Base-by-base conservation (phyloP, 352 stramenopile genomes). In the Plasmopara viticola region DNA sequence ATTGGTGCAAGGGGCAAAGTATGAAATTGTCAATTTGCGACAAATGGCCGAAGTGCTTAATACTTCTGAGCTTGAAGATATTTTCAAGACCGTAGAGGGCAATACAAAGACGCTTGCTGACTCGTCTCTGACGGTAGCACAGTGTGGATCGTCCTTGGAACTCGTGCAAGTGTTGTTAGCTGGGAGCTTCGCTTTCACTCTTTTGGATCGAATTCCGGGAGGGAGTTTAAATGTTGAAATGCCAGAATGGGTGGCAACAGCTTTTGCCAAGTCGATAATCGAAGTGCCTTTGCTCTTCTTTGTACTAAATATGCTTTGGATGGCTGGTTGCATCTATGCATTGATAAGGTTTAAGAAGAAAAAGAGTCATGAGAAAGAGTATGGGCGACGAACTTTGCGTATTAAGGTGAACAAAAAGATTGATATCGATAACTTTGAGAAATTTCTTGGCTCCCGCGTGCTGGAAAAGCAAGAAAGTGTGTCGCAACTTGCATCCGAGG, bases 161-260 rank as follows among this genome's bases (percentile, higher is more conserved):
- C 65, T 97, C 5, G 58, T 98, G 0, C 86, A 97, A 58, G 52
- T 95, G 7, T 70, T 98, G 15, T 85, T 98, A 34, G 81, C 86
- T 28, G 93, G 84, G 2, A 88, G 86, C 40, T 84, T 98, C 38
- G 88, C 90, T 2, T 96, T 98, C 63, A 86, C 91, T 25, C 60
- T 98, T 8, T 60, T 98, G 28, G 94, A 98, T 60, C 81, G 92
- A 29, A 66, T 98, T 30, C 96, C 90, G 7, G 94, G 92, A 12
- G 78, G 84, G n/a, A 76, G 47, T 15, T 90, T 95, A 74, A 90
- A 90, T 43, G 75, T 97, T 4, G 65, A 92, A 4, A 90, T 96
- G 70, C 72, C 86, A 14, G 60, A 68, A 29, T 96, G 83, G 84
- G 69, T 92, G 12, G 43, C 87, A 2, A 53, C 51, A 14, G 58